Evolutionary conservation across 1,284 basidiomycete species (phyloP), one percentile per base, ranked within the genome.

Genomic region (Leccinum fuscescens): DNA sequence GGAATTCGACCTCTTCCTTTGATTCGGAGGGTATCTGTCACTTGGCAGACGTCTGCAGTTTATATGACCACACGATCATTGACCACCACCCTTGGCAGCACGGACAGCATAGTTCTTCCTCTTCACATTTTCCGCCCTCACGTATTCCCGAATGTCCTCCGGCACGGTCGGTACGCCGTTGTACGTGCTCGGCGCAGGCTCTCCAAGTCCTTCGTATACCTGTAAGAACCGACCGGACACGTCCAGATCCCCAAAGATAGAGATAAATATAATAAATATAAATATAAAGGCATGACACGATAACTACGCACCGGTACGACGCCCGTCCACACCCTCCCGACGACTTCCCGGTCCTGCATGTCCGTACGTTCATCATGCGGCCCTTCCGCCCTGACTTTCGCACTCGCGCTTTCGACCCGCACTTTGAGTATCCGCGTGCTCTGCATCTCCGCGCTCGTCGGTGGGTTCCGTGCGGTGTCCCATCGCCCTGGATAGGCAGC

Each of bases 151-250:
- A 7, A 73, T 69, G 11, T 59, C 58, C 4, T 65, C 64, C 3
- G 69, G 71, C 29, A 67, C 1, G n/a, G 46, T 50, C 8, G 53
- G 22, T 1, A 69, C 60, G 3, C n/a, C 49, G 17, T 71, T 69
- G 20, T 72, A 72, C 3, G 55, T 1, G 56, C 67, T 61, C 4
- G 67, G 67, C 2, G 70, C 60, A 17, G 67, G 67, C 33, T 72
- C 67, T 2, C 70, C 67, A 17, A 69, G 66, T n/a, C 67, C 67
- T 22, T 69, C 65, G 3, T 70, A 69, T n/a, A 69, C 62, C 67
- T 72, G 33, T 44, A 17, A 27, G 33, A 27, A 48, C 4, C 8
- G 20, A 20, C n/a, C 17, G 5, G 17, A 44, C 17, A 20, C 11
- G 42, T 17, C 42, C 42, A 44, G 17, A 44, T 6, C 17, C 42